Evolutionary conservation across 2,329 filamentous ascomycete species (phyloP), one percentile per base, ranked within the genome.

Genomic region (Didymella keratinophila): DNA sequence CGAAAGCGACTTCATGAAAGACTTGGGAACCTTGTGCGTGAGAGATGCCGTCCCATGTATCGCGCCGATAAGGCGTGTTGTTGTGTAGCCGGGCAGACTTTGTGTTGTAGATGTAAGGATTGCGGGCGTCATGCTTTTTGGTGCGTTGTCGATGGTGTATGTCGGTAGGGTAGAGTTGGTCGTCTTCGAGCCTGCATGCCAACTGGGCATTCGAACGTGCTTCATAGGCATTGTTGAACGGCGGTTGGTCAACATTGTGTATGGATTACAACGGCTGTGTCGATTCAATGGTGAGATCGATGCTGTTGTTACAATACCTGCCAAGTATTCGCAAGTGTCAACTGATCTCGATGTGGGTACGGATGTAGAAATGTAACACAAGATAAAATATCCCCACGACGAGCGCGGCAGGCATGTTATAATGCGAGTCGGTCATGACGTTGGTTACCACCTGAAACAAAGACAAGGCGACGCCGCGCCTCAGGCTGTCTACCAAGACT

Each of bases 211-310:
- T 36, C 67, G 67, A 45, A 55, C 64, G 11, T 65, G 63, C 21
- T 71, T 65, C n/a, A 71, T 62, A 58, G 72, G 71, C 73, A 76
- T 72, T 25, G 70, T 76, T 14, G 72, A 75, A 58, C 71, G 72
- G 54, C 72, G 72, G 61, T 76, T 76, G 56, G 73, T 76, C 60
- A 76, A 66, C 71, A 75, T 70, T 42, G 23, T 49, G 20, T 21
- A 39, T 25, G 16, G 2, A 16, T 4, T n/a, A 16, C 14, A 27
- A 50, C 12, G 30, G 36, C 32, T 44, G 23, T 16, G 53, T 39
- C 23, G 30, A 16, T 52, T 14, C 2, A 14, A 46, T 14, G 25
- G 39, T 39, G 48, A 27, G 30, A n/a, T 23, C 21, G 18, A 11
- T 21, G 21, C 43, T 30, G 18, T 34, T 14, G 21, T 16, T 49